phyloP scores from a whole-genome alignment of 441 rosid species.

The Pelargonium cotyledonis region DNA sequence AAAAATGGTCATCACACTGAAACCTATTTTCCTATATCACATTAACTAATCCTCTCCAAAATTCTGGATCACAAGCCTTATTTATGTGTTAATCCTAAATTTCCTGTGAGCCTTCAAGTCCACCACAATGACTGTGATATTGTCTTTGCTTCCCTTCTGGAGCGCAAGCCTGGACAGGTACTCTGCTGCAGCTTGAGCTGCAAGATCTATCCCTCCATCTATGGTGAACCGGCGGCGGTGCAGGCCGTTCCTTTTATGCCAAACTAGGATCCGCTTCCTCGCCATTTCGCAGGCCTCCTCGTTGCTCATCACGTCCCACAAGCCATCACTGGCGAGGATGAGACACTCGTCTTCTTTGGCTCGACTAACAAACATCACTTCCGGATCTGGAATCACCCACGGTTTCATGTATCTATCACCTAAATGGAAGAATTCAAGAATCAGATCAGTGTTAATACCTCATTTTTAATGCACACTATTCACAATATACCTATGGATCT shows the following conservation, averaged over 20 bases:
- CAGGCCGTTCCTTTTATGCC: slow-evolving; percentile 63
- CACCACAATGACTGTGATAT: slow-evolving; percentile 47
- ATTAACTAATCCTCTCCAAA: no score
- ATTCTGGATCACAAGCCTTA: slow-evolving; percentile 19
- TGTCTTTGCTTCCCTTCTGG: slow-evolving; percentile 59
- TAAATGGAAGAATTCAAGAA: slow-evolving; percentile 21
- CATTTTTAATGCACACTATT: no score
- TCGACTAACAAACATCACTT: slow-evolving; percentile 61
- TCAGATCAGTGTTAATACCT: background rate
- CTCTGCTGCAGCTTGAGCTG: slow-evolving; percentile 55
- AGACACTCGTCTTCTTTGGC: slow-evolving; percentile 86
- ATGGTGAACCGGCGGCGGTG: slow-evolving; percentile 32
- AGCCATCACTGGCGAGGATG: slow-evolving; percentile 77
- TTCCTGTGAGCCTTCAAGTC: slow-evolving; percentile 78
- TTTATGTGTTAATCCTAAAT: slow-evolving; percentile 47
- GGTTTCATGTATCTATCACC: slow-evolving; percentile 88
- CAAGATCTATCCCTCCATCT: slow-evolving; percentile 43
- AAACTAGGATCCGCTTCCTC: slow-evolving; percentile 56
- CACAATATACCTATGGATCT: slow-evolving; percentile 64
- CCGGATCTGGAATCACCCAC: slow-evolving; percentile 79
- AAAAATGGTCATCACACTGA: no score
- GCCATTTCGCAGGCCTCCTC: slow-evolving; percentile 83
- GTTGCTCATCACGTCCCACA: slow-evolving; percentile 86
- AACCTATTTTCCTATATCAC: no score
- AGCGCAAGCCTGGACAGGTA: slow-evolving; percentile 49